Evolutionary conservation across 139 green algal species (phyloP), one percentile per base, ranked within the genome.

Genomic region (Haematococcus sp.): DNA sequence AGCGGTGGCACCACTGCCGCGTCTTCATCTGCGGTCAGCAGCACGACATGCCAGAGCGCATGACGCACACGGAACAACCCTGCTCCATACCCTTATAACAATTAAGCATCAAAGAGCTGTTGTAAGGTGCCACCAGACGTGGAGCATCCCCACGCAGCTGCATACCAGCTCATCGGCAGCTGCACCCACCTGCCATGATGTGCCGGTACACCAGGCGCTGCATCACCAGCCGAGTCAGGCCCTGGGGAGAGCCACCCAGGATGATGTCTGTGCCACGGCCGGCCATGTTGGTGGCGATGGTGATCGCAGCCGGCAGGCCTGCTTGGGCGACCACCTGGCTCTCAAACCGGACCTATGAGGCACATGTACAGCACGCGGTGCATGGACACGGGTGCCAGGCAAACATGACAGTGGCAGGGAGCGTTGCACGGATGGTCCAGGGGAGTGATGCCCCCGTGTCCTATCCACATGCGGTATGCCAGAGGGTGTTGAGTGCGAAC

Each of bases 271-370:
- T 99, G 63, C 96, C 96, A 20, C 96, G 83, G 17, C 96, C 96
- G 5, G 96, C 96, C 96, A 99, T 99, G 90, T 98, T 98, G 63
- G 95, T 99, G 40, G 95, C 90, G 30, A 99, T 98, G 22, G 94
- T 99, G 1, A 98, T 93, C 0, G 86, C 77, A 23, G 88, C 88
- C 9, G 82, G 84, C n/a, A 96, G 80, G 4, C 94, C 94, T 1
- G 87, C 85, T 75, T 97, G 87, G 2, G 90, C 87, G 23, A 95
- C 88, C 52, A 94, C 88, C 71, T 92, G 72, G 11, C 90, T 88
- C 81, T 98, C 94, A 17, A 78, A 44, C 25, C 82, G 81, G n/a
- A 74, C 44, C 43, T 59, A 32, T n/a, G 28, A 7, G 31, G 63
- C 34, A 28, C 32, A 46, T 11, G 15, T n/a, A n/a, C n/a, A n/a